phyloP scores from a whole-genome alignment of 1,139 yeast species.

The Yamadazyma aaseri region DNA sequence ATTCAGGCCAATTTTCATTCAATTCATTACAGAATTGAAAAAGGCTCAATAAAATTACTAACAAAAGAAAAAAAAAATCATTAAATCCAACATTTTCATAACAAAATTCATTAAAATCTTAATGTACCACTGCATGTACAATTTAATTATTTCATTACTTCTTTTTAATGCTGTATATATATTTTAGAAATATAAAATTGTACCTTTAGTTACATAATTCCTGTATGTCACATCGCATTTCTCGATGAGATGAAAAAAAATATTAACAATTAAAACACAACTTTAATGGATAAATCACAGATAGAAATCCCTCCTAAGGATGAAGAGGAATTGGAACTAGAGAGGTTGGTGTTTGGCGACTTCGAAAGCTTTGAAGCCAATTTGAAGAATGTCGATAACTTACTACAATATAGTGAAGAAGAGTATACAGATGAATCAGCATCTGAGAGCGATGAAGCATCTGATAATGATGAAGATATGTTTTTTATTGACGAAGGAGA shows the following conservation, averaged over 20 bases:
- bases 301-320: conserved; percentile 64
- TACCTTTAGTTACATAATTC: conserved; percentile 1
- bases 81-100: too few relatives aligned
- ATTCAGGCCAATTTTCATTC: conserved; percentile 63
- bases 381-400: conserved; percentile 56
- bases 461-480: conserved; percentile 34
- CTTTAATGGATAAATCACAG: neutral
- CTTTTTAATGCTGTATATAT: conserved; percentile 3
- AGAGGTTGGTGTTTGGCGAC: conserved; percentile 90
- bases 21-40: conserved; percentile 49
- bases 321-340: conserved; percentile 75
- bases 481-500: conserved; percentile 64
- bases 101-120: too few relatives aligned
- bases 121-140: conserved; percentile 6
- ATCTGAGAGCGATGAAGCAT: conserved; percentile 16
- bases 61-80: too few relatives aligned
- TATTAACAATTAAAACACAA: neutral
- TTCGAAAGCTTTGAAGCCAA: conserved; percentile 71
- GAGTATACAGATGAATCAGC: conserved; percentile 20
- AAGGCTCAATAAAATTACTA: too few relatives aligned
- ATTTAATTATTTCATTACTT: neutral
- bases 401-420: conserved; percentile 38
- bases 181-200: conserved; percentile 2
- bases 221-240: conserved; percentile 2
- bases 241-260: conserved; percentile 3